Conservation (phyloP, 1,284 basidiomycete species). For the Ustilago trichophora region DNA sequence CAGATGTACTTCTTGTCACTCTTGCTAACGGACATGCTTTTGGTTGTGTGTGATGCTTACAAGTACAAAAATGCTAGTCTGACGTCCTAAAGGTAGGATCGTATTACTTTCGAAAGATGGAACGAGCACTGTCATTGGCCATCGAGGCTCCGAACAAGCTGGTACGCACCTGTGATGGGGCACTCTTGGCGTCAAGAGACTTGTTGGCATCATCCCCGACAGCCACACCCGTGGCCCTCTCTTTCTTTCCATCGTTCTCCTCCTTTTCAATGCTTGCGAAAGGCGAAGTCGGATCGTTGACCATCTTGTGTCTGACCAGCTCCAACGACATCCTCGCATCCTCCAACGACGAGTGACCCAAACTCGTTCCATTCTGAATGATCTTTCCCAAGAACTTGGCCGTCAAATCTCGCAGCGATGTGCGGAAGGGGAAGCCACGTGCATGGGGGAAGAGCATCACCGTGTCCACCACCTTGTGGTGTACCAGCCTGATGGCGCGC, state of each 20-base stretch:
- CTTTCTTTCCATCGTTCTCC: not conserved
- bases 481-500: slow-evolving; percentile 56
- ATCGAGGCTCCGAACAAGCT: slow-evolving; percentile 35
- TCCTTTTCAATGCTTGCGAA: slow-evolving; percentile 18
- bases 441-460: slow-evolving; percentile 60
- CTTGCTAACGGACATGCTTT: too few species aligned
- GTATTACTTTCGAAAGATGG: slow-evolving; percentile 30
- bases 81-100: too few species aligned
- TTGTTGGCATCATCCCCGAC: slow-evolving; percentile 3
- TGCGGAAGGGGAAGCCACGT: slow-evolving; percentile 59
- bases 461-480: slow-evolving; percentile 56
- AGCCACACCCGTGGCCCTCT: slow-evolving; percentile 22
- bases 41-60: not conserved
- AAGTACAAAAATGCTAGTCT: not conserved
- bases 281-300: slow-evolving; percentile 31
- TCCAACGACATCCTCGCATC: slow-evolving; percentile 60
- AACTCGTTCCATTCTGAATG: slow-evolving; percentile 55
- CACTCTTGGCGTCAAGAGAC: not conserved
- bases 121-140: slow-evolving; percentile 38
- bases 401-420: slow-evolving; percentile 56
- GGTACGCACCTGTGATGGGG: slow-evolving; percentile 12
- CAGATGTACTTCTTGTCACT: too few species aligned
- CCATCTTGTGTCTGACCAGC: slow-evolving; percentile 50
- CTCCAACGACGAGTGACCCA: slow-evolving; percentile 60
- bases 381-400: slow-evolving; percentile 53